Percentiles rank a stretch among this genome's conserved stretches.
Evolutionary conservation across 2,329 filamentous ascomycete species (phyloP).

Genomic region (Ceratocystis huliohia): DNA sequence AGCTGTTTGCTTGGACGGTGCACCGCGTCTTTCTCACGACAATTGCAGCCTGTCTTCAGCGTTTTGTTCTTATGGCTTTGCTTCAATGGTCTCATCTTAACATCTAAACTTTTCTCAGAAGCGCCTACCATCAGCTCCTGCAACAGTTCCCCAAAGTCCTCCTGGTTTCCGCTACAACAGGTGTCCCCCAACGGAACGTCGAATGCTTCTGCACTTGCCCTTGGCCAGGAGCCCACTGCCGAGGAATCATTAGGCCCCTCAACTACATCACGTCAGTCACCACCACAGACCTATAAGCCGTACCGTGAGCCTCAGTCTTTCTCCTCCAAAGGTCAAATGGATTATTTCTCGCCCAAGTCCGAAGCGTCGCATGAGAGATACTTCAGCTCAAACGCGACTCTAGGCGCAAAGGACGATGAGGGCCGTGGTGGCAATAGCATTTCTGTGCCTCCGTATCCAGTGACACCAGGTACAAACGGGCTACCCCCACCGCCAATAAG

Average conservation of each 20-base stretch:
- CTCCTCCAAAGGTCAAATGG: slow-evolving; percentile 14
- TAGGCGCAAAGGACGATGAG: not conserved
- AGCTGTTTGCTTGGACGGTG: not conserved
- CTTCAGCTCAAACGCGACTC: not conserved
- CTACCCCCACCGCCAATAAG: slow-evolving; percentile 19
- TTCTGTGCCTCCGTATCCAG: slow-evolving; percentile 19
- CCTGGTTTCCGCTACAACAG: not conserved
- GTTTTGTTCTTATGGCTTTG: not conserved
- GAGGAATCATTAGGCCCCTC: not conserved
- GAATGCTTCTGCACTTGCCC: not conserved
- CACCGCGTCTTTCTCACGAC: not conserved
- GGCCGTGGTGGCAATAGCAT: not conserved
- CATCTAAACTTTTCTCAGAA: slow-evolving; percentile 12
- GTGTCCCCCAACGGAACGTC: slow-evolving; percentile 4
- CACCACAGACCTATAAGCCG: slow-evolving; percentile 19
- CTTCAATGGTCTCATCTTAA: slow-evolving; percentile 10
- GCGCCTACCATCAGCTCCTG: slow-evolving; percentile 12
- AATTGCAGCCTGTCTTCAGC: not conserved
- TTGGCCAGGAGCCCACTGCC: slow-evolving; percentile 2
- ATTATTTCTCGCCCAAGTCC: slow-evolving; percentile 15
- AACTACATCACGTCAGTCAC: slow-evolving; percentile 7
- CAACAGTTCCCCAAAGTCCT: not conserved
- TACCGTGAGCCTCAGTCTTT: slow-evolving; percentile 16
- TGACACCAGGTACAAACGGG: slow-evolving; percentile 17
- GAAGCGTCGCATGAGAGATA: slow-evolving; percentile 6